Percentiles rank a stretch among this genome's conserved stretches.
Conservation (phyloP, 441 rosid species). For the Cnidoscolus chayamansa region DNA sequence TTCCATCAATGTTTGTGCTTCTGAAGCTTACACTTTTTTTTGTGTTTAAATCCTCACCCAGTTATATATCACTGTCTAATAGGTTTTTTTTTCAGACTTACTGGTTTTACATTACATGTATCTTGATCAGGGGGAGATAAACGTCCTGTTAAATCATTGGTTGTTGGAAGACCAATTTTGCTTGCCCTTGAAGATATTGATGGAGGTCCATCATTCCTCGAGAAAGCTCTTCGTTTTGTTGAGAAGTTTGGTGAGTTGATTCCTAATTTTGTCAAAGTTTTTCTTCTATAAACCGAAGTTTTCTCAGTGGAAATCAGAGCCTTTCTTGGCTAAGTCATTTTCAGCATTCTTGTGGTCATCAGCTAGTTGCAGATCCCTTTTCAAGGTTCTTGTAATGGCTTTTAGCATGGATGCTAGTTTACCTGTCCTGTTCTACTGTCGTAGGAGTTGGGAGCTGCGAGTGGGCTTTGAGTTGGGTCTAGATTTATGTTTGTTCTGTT, state of each 20-base stretch:
- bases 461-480: too few relatives aligned
- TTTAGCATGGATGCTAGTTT: too few relatives aligned
- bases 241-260: slow-evolving; percentile 80
- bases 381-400: too few relatives aligned
- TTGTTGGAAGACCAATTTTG: slow-evolving; percentile 97
- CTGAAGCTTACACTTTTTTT: slow-evolving; percentile 12
- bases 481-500: too few relatives aligned
- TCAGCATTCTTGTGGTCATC: too few relatives aligned
- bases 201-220: slow-evolving; percentile 97
- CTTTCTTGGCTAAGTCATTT: neutral
- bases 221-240: slow-evolving; percentile 92
- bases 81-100: slow-evolving; percentile 12
- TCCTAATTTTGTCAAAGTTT: slow-evolving; percentile 16
- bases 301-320: slow-evolving; percentile 17
- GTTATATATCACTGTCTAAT: slow-evolving; percentile 11
- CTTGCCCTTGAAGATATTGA: slow-evolving; percentile 99
- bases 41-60: slow-evolving; percentile 3
- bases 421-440: too few relatives aligned
- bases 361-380: neutral
- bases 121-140: slow-evolving; percentile 78
- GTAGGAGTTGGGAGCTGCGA: too few relatives aligned
- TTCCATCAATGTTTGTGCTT: slow-evolving; percentile 65
- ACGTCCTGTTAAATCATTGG: slow-evolving; percentile 82
- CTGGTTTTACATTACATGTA: slow-evolving; percentile 10
- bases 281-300: slow-evolving; percentile 8